Base-by-base conservation (phyloP, 441 rosid species). In the Populus tomentosa region DNA sequence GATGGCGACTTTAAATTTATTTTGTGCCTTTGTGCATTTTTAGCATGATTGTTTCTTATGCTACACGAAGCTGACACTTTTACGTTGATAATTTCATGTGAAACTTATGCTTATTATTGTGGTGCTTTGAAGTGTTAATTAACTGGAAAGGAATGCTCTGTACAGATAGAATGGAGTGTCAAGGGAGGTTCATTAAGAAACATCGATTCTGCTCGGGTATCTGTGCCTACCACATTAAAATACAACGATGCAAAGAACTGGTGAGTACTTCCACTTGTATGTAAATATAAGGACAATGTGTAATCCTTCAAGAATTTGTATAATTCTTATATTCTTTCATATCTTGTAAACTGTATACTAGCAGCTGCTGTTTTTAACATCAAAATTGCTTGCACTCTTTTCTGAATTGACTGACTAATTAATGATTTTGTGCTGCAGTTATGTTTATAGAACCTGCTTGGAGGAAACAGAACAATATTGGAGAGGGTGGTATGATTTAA, bases 401-500 rank as follows among this genome's bases (percentile, higher is more conserved):
- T 23, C 35, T 36, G 16, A 11, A 69, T 75, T 79, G 75, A 78
- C 56, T 5, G 73, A 42, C 74, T 20, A 16, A 32, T 14, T 79
- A 62, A 67, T 82, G 78, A 71, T 53, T 38, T 65, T 77, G 40
- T 82, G 63, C 70, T 84, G 84, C 86, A 93, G 99, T 84, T 95
- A 88, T 73, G 87, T 90, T 70, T 84, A 91, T 78, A 89, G 97
- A 74, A 82, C 99, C 66, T 87, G 77, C 61, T 79, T 95, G 61
- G 93, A 84, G 82, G 92, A 90, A 85, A 93, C 98, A 70, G 99
- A 95, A 78, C 90, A 95, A 84, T 92, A 94, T 78, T 96, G 99
- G 99, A 94, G 86, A 89, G 92, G 90, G 87, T 94, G 99, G 98
- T 96, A 91, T 80, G 77, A 40, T 74, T 82, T 42, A 65, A 9